These are phyloP conservation scores for Plasmopara muralis DNA, from an alignment of 352 stramenopile genomes.

Conservation along the genomic window DNA sequence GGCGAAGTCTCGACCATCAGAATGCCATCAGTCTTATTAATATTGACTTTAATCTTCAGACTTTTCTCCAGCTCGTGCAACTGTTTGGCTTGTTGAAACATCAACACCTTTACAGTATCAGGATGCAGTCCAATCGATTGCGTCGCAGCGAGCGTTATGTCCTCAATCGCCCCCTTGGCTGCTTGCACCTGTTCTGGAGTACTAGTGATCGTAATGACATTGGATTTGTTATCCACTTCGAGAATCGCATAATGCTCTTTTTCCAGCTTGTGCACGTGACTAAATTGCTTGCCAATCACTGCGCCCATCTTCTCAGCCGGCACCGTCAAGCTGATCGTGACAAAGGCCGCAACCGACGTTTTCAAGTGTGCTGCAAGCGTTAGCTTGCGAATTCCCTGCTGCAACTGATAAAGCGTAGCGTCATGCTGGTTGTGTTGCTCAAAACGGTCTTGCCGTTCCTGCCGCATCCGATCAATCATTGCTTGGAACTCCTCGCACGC, in stretches of 20 bases:
- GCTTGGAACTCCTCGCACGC: conserved; percentile 51
- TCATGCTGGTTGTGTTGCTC: conserved; percentile 45
- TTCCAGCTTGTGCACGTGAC: conserved; percentile 53
- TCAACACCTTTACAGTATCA: conserved; percentile 67
- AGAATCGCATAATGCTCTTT: conserved; percentile 49
- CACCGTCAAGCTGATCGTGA: conserved; percentile 49
- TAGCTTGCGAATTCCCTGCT: conserved; percentile 40
- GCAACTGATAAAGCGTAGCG: conserved; percentile 44
- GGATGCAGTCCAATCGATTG: conserved; percentile 70
- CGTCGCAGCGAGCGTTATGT: conserved; percentile 58
- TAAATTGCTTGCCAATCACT: conserved; percentile 62
- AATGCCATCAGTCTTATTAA: conserved; percentile 62
- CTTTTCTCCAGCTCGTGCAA: conserved; percentile 58
- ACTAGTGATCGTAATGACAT: conserved; percentile 53
- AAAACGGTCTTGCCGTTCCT: conserved; percentile 58
- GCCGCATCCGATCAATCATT: conserved; percentile 43
- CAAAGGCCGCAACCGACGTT: conserved; percentile 29
- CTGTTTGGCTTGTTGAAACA: conserved; percentile 70
- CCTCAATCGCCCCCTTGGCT: conserved; percentile 50
- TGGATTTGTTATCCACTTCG: conserved; percentile 53
- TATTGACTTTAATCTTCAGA: conserved; percentile 57
- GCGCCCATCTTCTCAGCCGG: conserved; percentile 56
- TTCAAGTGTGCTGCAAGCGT: conserved; percentile 40
- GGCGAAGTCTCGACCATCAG: conserved; percentile 51
- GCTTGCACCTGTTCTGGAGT: conserved; percentile 28